These are phyloP conservation scores for Whalleya microplaca DNA, from an alignment of 2,329 filamentous ascomycete species.

Conservation along the genomic window DNA sequence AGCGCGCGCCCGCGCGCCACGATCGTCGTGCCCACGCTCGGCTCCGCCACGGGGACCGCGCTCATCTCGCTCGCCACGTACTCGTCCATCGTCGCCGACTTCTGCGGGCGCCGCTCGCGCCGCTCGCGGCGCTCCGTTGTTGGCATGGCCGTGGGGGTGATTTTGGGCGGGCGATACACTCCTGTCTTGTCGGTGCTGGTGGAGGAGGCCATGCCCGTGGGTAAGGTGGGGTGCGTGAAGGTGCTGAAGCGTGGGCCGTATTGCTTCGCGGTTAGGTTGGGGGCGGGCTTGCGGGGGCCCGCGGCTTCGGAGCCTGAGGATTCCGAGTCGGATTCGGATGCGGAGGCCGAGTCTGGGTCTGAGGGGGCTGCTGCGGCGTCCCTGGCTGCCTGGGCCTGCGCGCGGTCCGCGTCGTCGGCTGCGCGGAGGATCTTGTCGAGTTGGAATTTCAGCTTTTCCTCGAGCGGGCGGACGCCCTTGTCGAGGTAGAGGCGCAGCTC, in stretches of 20 bases:
- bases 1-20: conserved; percentile 75
- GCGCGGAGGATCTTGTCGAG: conserved; percentile 93
- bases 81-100: conserved; percentile 87
- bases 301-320: conserved; percentile 36
- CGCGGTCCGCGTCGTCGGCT: conserved; percentile 72
- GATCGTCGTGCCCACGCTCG: conserved; percentile 91
- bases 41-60: conserved; percentile 77
- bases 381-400: conserved; percentile 40
- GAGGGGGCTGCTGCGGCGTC: too few relatives aligned
- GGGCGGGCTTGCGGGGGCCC: conserved; percentile 16
- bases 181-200: conserved; percentile 58
- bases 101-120: conserved; percentile 63
- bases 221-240: conserved; percentile 41
- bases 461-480: conserved; percentile 86
- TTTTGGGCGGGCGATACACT: conserved; percentile 86
- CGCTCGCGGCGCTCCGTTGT: conserved; percentile 66
- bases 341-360: conserved; percentile 35
- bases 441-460: conserved; percentile 90
- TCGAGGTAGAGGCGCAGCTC: conserved; percentile 92
- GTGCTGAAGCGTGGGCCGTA: conserved; percentile 43
- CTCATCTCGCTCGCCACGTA: conserved; percentile 88
- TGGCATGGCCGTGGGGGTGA: conserved; percentile 85
- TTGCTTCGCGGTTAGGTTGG: conserved; percentile 36
- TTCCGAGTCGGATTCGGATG: conserved; percentile 41
- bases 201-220: conserved; percentile 37